Evolutionary conservation across 306 rosid genomes (phyloP), one percentile per base, ranked within the genome.

Genomic region (Cucumis cinereus): DNA sequence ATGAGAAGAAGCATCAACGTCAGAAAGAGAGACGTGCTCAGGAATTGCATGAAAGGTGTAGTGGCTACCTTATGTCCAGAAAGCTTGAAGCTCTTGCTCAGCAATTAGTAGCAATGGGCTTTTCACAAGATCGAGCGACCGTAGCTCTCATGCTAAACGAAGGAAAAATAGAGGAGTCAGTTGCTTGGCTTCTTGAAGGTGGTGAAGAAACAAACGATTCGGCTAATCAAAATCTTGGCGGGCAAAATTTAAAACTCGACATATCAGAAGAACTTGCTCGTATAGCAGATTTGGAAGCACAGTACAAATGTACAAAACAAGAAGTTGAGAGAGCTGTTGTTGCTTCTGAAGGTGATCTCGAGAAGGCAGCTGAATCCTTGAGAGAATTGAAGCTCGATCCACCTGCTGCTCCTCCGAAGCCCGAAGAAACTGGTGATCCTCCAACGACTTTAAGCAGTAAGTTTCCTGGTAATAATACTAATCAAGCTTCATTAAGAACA

Each of bases 21-120:
- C 99, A 95, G 79, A 95, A 92, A 88, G 99, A 95, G 89, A 90
- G 87, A 84, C 85, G 98, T 73, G 98, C 98, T 64, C 99, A 86
- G 79, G 99, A 95, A 86, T 84, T 95, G 89, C 97, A 85, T 66
- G 99, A 95, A 64, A 86, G 90, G 43, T 95, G 99, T 75, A 87
- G 40, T 81, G 90, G 95, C 69, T 94, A 92, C 77, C 90, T 94
- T 58, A 89, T 94, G 97, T 88, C 99, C 33, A 92, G 99, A 87
- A 95, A 89, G 83, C 91, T 95, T 62, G 99, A 92, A 63, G 80
- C 87, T 72, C 99, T 95, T 80, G 90, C 97, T 74, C 97, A 89
- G 74, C 96, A 95, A 86, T 81, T 95, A 57, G 97, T 92, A 68
- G 82, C 85, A 30, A 95, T 95, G 99, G 99, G 99, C 35, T 89